Evolutionary conservation across 2,329 filamentous ascomycete species (phyloP), one percentile per base, ranked within the genome.

Genomic region (Aspergillus amoenus): DNA sequence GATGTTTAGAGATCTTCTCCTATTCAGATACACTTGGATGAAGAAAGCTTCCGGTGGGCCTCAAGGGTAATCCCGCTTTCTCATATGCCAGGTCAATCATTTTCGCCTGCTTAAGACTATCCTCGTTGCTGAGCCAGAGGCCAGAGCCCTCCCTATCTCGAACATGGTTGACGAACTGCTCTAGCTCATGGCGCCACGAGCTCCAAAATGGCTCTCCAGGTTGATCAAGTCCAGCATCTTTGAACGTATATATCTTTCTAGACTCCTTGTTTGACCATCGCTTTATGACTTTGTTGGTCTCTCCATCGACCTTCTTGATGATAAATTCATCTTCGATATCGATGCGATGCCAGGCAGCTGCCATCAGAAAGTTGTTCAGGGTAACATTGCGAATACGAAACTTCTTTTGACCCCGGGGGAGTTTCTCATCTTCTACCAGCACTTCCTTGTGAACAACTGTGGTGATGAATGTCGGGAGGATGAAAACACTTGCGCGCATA

Each of bases 11-110:
- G 5, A 37, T 13, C 13, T 13, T n/a, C 12, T 37, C 13, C n/a
- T n/a, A 37, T n/a, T 6, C 15, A n/a, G 34, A 37, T 37, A 5
- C 2, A 13, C 9, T 4, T 13, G 13, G 5, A n/a, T n/a, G 34
- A 9, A n/a, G 4, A 37, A 37, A n/a, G 34, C 5, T 15, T 13
- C 34, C 15, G 2, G 13, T 37, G 5, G 12, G 34, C 34, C 34
- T 37, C 12, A 37, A n/a, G 5, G 45, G n/a, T 48, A 78, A 58
- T 5, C 73, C 74, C 27, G 68, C 68, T 67, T 78, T 79, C 55
- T 69, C 64, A 62, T 82, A 82, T 2, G 75, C 76, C 69, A 74
- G 72, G 62, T 82, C 81, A 30, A 82, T 64, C 68, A 77, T 77
- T 63, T 70, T 69, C 75, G 79, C 78, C 68, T 79, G 76, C 5